These are phyloP conservation scores for Posidonia oceanica DNA, from an alignment of 116 monocot genomes.

Conservation along the genomic window DNA sequence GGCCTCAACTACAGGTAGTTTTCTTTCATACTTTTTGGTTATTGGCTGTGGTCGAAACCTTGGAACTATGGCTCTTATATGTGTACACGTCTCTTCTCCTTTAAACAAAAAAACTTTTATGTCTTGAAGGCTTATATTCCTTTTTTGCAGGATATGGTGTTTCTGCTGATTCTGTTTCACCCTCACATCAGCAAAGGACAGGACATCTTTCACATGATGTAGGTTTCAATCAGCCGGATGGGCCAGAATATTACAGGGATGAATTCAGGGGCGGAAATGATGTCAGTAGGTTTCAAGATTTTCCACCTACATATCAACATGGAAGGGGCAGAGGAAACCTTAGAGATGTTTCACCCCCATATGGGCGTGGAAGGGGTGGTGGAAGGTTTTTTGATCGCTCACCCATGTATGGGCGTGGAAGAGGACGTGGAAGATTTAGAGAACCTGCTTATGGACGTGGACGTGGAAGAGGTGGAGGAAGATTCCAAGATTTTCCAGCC, in stretches of 20 bases:
- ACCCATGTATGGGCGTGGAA: background rate
- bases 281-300: slow-evolving; percentile 1
- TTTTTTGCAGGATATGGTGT: background rate
- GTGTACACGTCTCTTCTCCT: background rate
- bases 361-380: slow-evolving; percentile 2
- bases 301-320: slow-evolving; percentile 6
- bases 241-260: background rate
- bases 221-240: background rate
- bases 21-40: slow-evolving; percentile 1
- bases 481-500: slow-evolving; percentile 7
- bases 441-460: slow-evolving; percentile 28
- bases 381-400: slow-evolving; percentile 13
- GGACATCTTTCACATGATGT: background rate
- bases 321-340: slow-evolving; percentile 3
- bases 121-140: background rate
- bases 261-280: background rate
- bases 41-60: background rate
- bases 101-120: background rate
- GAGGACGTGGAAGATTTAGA: slow-evolving; percentile 1
- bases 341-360: slow-evolving; percentile 5
- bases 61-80: background rate
- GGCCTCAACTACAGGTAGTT: slow-evolving; percentile 1
- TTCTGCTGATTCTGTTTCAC: slow-evolving; percentile 3
- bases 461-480: slow-evolving; percentile 23
- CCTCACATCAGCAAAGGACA: background rate